phyloP scores from a whole-genome alignment of 345 rosid species.

The Geranium rotundifolium region DNA sequence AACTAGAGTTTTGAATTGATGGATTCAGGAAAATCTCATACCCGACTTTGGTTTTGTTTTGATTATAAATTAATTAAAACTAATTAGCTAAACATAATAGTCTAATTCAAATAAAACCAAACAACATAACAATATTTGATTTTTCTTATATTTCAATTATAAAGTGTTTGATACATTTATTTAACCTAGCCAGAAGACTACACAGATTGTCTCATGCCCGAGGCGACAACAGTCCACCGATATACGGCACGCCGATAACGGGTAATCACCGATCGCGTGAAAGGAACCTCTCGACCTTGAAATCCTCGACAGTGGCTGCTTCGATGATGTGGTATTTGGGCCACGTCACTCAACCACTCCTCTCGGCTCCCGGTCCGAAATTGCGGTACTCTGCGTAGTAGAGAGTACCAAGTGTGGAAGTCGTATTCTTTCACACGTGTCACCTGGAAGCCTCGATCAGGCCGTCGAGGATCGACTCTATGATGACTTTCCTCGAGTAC shows the following conservation, averaged over 20 bases:
- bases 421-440: constrained; percentile 47
- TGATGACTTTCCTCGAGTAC: constrained; percentile 16
- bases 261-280: constrained; percentile 63
- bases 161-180: too few species aligned
- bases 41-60: too few species aligned
- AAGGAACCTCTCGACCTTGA: constrained; percentile 48
- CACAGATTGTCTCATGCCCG: too few species aligned
- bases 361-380: constrained; percentile 55
- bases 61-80: too few species aligned
- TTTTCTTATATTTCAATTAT: too few species aligned
- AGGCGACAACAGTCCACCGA: constrained; percentile 18
- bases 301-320: constrained; percentile 54
- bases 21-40: too few species aligned
- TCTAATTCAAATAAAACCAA: too few species aligned
- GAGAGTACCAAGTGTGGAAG: constrained; percentile 51
- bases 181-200: too few species aligned
- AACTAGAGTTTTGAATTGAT: too few species aligned
- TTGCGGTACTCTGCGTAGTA: constrained; percentile 69
- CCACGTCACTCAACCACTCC: constrained; percentile 52
- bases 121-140: too few species aligned
- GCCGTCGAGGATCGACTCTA: constrained; percentile 32
- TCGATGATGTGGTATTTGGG: constrained; percentile 48
- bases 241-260: constrained; percentile 47
- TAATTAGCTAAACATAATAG: too few species aligned
- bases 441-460: constrained; percentile 69